These are phyloP conservation scores for Ustilago loliicola DNA, from an alignment of 1,284 basidiomycete genomes.

Conservation along the genomic window DNA sequence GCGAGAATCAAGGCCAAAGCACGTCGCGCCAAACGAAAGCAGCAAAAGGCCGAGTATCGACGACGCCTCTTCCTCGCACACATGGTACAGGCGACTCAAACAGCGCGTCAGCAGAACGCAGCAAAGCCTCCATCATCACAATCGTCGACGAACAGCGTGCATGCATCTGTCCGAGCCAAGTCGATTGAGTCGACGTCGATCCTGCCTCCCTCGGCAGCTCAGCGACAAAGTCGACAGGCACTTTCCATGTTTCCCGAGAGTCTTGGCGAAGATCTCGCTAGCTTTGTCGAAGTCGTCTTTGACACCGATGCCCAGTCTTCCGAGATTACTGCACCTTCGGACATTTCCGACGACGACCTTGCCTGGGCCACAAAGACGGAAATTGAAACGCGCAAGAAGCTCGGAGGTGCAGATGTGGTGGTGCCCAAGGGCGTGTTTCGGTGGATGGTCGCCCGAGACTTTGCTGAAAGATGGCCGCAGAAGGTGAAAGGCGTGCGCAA, in stretches of 20 bases:
- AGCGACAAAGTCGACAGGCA: conserved; percentile 12
- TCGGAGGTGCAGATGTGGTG: conserved; percentile 23
- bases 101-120: conserved; percentile 14
- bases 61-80: conserved; percentile 34
- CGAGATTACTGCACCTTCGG: conserved; percentile 37
- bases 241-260: conserved; percentile 25
- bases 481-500: conserved; percentile 30
- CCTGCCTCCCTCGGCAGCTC: neutral
- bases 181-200: neutral
- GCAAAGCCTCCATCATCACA: neutral
- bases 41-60: conserved; percentile 42
- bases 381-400: conserved; percentile 25
- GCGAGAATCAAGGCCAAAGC: conserved; percentile 34
- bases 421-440: conserved; percentile 35
- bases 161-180: neutral
- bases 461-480: conserved; percentile 38
- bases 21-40: conserved; percentile 37
- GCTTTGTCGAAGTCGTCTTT: conserved; percentile 36
- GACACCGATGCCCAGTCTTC: conserved; percentile 45
- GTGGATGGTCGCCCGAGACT: conserved; percentile 46
- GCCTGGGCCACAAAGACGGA: conserved; percentile 20
- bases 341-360: conserved; percentile 35
- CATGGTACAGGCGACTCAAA: conserved; percentile 24
- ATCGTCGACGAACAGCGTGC: too few species aligned
- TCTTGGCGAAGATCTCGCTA: conserved; percentile 20